Percentiles rank a stretch among this genome's conserved stretches.
Evolutionary conservation across 129 eudicot genomes (phyloP).

Genomic region (Centrapalus pauciflorus): DNA sequence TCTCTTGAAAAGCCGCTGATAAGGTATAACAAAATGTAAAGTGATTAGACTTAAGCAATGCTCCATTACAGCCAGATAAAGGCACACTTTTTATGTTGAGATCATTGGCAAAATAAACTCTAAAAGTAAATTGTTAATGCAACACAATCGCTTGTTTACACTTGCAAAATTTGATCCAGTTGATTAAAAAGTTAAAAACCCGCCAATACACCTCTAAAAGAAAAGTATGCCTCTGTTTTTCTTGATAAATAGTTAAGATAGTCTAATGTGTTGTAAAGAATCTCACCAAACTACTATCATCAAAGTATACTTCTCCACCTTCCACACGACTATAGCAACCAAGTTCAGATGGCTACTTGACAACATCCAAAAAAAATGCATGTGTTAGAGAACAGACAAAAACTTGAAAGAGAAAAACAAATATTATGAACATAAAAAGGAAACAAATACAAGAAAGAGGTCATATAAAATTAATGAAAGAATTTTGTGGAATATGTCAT

Average conservation of each 20-base stretch:
- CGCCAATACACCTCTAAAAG: neutral
- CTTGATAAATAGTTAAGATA: neutral
- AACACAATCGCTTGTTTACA: neutral
- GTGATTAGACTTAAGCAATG: neutral
- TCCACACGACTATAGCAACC: conserved; percentile 97
- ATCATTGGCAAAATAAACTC: neutral
- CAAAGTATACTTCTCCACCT: conserved; percentile 91
- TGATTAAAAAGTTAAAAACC: neutral
- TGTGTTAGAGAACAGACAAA: conserved; percentile 16
- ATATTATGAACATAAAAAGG: neutral
- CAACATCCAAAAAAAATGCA: conserved; percentile 10
- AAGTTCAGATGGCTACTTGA: conserved; percentile 83
- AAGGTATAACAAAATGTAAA: conserved; percentile 4
- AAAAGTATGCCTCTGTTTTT: neutral
- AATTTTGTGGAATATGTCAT: too few relatives aligned
- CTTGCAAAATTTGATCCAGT: neutral
- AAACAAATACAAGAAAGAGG: neutral
- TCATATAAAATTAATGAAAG: too few relatives aligned
- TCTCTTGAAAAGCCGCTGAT: conserved; percentile 91
- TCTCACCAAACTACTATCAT: conserved; percentile 96
- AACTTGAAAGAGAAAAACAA: neutral
- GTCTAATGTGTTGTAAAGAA: neutral
- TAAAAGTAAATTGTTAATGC: neutral
- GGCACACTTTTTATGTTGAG: neutral
- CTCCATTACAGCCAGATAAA: neutral